Evolutionary conservation across 257 asterid species (phyloP).

Genomic region (Jacaranda mimosifolia): DNA sequence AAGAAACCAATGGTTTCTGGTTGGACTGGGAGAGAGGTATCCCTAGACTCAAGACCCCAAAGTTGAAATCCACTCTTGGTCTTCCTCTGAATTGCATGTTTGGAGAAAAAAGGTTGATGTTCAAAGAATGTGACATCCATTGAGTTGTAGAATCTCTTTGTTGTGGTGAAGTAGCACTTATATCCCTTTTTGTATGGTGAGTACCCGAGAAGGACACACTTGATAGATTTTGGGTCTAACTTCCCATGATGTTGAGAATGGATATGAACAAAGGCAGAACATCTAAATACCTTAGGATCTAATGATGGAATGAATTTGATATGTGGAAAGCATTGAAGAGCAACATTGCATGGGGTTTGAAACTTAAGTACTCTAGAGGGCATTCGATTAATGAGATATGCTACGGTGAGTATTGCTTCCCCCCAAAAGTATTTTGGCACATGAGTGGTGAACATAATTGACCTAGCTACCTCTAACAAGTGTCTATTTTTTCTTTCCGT

Average conservation of each 20-base stretch:
- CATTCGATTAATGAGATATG: not conserved
- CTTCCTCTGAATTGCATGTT: conserved; percentile 27
- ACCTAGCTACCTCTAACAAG: not conserved
- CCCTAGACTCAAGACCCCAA: not conserved
- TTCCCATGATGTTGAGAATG: not conserved
- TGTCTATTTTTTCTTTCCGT: not conserved
- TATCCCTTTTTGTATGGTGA: not conserved
- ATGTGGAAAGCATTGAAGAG: not conserved
- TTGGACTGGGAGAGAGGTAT: no score
- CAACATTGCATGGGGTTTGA: not conserved
- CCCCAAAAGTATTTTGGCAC: not conserved
- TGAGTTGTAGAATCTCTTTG: conserved; percentile 9
- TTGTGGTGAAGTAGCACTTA: not conserved
- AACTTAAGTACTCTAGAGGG: not conserved
- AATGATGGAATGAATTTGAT: not conserved
- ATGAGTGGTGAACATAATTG: not conserved
- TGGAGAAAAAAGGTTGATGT: not conserved
- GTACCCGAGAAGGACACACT: not conserved
- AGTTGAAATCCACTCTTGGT: not conserved
- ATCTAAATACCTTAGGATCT: not conserved
- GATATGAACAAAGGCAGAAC: not conserved
- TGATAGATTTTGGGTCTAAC: not conserved
- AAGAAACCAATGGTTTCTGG: no score
- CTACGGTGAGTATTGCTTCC: not conserved
- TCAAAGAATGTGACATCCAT: conserved; percentile 28